phyloP scores from a whole-genome alignment of 2,329 filamentous ascomycete species.

The Capronia coronata region DNA sequence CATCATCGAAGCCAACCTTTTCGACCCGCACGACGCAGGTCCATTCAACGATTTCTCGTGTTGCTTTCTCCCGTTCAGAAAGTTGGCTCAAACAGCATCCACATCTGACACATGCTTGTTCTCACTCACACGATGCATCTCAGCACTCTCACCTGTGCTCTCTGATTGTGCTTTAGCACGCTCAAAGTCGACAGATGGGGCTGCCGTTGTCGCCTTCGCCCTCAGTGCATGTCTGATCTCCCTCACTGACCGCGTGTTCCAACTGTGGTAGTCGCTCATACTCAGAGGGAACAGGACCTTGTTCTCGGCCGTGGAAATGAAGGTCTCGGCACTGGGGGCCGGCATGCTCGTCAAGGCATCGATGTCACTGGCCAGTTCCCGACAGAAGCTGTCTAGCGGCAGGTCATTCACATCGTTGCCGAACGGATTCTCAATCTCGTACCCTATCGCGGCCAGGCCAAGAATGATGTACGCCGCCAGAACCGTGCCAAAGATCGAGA shows the following conservation, averaged over 20 bases:
- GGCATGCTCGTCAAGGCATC: slow-evolving; percentile 62
- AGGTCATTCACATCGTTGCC: slow-evolving; percentile 78
- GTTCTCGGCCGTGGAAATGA: slow-evolving; percentile 45
- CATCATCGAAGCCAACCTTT: too few species aligned
- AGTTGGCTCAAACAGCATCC: neutral
- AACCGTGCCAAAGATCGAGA: slow-evolving; percentile 70
- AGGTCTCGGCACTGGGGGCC: slow-evolving; percentile 47
- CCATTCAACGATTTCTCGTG: too few species aligned
- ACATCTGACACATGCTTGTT: neutral
- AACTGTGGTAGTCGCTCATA: slow-evolving; percentile 43
- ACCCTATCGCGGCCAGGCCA: slow-evolving; percentile 66
- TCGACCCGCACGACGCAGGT: too few species aligned
- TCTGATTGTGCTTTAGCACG: slow-evolving; percentile 15
- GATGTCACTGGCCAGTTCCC: slow-evolving; percentile 65
- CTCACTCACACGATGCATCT: neutral
- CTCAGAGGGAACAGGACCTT: slow-evolving; percentile 54
- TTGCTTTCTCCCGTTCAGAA: neutral
- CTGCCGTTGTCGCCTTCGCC: slow-evolving; percentile 31
- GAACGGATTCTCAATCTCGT: slow-evolving; percentile 80
- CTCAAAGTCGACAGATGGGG: slow-evolving; percentile 18
- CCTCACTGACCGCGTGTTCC: slow-evolving; percentile 44
- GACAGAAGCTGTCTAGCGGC: slow-evolving; percentile 68
- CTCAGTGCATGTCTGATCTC: slow-evolving; percentile 42
- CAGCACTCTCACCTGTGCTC: neutral
- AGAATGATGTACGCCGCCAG: slow-evolving; percentile 74